Percentiles rank a stretch among this genome's conserved stretches.
Conservation (phyloP, 306 rosid species). For the Trichosanthes cucumerina region DNA sequence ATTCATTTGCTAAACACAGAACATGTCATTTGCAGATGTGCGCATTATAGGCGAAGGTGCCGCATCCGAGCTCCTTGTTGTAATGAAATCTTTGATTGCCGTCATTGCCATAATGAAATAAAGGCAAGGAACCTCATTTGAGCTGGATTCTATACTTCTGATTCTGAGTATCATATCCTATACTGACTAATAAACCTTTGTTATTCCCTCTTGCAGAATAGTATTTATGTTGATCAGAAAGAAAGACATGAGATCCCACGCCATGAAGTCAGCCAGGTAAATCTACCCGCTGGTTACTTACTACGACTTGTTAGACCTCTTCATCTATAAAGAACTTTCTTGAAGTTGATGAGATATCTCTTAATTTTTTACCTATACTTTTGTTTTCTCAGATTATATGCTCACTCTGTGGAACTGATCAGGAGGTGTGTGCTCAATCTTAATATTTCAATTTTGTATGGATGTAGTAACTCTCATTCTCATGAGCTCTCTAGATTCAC, state of each 20-base stretch:
- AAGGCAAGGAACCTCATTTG: conserved; percentile 32
- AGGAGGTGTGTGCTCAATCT: conserved; percentile 44
- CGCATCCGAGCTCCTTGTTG: conserved; percentile 83
- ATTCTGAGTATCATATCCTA: neutral
- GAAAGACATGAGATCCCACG: conserved; percentile 73
- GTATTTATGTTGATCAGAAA: conserved; percentile 47
- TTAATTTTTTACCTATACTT: conserved; percentile 11
- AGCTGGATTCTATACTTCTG: neutral
- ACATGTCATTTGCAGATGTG: conserved; percentile 36
- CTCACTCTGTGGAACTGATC: conserved; percentile 73
- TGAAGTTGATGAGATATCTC: neutral
- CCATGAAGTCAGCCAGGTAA: conserved; percentile 52
- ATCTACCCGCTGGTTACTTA: neutral
- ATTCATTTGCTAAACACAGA: neutral
- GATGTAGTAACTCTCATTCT: neutral
- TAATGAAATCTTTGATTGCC: conserved; percentile 68
- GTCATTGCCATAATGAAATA: conserved; percentile 69
- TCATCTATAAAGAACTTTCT: neutral
- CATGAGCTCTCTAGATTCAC: neutral
- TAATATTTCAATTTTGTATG: neutral
- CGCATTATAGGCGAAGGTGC: conserved; percentile 64
- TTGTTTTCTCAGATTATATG: conserved; percentile 51
- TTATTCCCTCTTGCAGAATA: conserved; percentile 33
- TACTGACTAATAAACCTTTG: neutral
- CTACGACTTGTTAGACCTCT: neutral